Evolutionary conservation across 805 yeast genomes (phyloP).

Genomic region (Spathaspora hagerdaliae): DNA sequence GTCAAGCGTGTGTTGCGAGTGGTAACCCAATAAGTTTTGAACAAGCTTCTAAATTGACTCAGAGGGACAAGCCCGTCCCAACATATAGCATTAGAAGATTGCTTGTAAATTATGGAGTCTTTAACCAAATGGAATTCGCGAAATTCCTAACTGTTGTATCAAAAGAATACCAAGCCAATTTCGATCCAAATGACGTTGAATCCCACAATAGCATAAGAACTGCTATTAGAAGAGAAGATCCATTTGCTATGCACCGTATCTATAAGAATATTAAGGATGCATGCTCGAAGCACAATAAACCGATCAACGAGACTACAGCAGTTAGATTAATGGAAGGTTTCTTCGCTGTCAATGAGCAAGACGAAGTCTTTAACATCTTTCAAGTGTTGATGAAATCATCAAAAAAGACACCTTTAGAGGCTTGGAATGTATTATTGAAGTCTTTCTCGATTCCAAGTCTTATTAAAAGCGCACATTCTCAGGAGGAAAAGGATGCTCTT

Average conservation of each 20-base stretch:
- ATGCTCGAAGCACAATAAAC: conserved; percentile 17
- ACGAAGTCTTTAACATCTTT: conserved; percentile 46
- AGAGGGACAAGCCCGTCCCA: background rate
- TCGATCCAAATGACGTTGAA: conserved; percentile 32
- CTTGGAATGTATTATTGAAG: conserved; percentile 60
- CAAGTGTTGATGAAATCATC: conserved; percentile 40
- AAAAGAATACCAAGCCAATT: background rate
- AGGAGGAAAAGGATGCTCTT: conserved; percentile 23
- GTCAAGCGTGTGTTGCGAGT: conserved; percentile 23
- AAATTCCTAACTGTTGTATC: conserved; percentile 5
- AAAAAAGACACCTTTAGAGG: conserved; percentile 36
- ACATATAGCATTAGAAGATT: background rate
- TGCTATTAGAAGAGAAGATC: conserved; percentile 16
- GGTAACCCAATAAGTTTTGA: conserved; percentile 8
- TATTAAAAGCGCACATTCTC: conserved; percentile 10
- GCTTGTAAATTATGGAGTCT: conserved; percentile 3
- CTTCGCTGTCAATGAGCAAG: conserved; percentile 29
- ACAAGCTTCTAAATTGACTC: conserved; percentile 1
- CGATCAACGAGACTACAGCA: conserved; percentile 39
- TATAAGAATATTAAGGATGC: conserved; percentile 24
- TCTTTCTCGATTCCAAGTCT: conserved; percentile 39
- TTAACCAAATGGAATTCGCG: conserved; percentile 1
- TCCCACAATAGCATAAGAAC: conserved; percentile 20
- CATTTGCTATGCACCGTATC: conserved; percentile 14
- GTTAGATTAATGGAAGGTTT: conserved; percentile 45